A percentile compares a stretch with the other conserved stretches of the same genome.
These are phyloP conservation scores for Dovyalis caffra DNA, from an alignment of 345 rosid species.

Conservation along the genomic window DNA sequence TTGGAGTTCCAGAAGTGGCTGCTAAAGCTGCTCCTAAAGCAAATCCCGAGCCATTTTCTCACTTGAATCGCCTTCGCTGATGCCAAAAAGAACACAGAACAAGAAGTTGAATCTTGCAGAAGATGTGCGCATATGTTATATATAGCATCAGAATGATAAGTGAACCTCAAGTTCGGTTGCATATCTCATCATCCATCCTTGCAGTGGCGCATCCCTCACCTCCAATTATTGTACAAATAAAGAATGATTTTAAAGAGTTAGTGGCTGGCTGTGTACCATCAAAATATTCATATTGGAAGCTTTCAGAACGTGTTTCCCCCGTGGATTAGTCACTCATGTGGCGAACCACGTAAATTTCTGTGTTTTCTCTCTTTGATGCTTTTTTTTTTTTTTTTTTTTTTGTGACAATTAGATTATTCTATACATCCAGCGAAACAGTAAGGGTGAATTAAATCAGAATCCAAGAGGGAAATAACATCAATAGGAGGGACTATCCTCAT, in stretches of 20 bases:
- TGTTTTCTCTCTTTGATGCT: background rate
- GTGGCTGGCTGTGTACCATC: background rate
- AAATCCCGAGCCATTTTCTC: slow-evolving; percentile 17
- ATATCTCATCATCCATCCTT: too few relatives aligned
- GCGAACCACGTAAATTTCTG: background rate
- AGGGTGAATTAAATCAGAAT: background rate
- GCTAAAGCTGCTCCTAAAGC: background rate
- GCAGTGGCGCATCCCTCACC: background rate
- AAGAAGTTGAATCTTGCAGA: too few relatives aligned
- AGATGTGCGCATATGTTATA: too few relatives aligned
- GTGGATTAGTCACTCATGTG: too few relatives aligned
- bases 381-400: too few relatives aligned
- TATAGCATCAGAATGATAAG: too few relatives aligned
- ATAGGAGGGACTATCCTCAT: too few relatives aligned
- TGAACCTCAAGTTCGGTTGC: background rate
- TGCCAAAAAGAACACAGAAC: background rate
- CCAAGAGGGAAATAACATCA: background rate
- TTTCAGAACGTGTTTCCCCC: too few relatives aligned
- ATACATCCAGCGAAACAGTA: too few relatives aligned
- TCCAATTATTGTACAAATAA: background rate
- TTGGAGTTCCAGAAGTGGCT: slow-evolving; percentile 25
- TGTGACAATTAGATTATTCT: too few relatives aligned
- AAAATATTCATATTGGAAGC: too few relatives aligned
- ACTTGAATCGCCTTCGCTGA: slow-evolving; percentile 19
- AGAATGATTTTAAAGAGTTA: background rate